Evolutionary conservation across 371 early-diverging fungal genomes (phyloP).

Genomic region (Mortierella sp.): DNA sequence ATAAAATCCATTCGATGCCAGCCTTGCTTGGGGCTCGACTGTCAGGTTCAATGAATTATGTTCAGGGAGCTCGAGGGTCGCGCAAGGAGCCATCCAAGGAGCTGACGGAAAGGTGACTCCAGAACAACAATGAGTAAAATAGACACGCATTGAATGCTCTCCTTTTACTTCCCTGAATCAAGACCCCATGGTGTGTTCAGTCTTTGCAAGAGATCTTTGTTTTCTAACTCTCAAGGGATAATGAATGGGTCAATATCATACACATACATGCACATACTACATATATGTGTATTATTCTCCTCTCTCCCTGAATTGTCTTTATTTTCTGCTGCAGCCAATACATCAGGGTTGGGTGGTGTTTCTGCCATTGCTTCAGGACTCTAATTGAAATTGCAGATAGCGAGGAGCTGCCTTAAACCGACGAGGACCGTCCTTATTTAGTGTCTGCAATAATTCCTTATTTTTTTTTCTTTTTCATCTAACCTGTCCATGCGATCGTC

Average conservation of each 20-base stretch:
- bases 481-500: not conserved
- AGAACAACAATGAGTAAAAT: not conserved
- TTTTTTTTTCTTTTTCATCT: not conserved
- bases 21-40: no score
- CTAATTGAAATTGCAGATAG: not conserved
- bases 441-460: not conserved
- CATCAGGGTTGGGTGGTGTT: not conserved
- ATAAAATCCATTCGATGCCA: no score
- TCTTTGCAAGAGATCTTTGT: not conserved
- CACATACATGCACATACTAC: no score
- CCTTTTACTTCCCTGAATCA: not conserved
- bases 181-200: not conserved
- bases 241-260: not conserved
- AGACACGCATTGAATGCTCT: not conserved
- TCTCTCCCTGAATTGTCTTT: constrained; percentile 1
- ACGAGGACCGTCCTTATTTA: not conserved
- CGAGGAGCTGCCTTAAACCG: not conserved
- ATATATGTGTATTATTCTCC: no score
- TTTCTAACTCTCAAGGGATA: not conserved
- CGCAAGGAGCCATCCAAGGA: no score
- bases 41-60: no score
- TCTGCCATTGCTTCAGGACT: not conserved
- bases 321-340: not conserved
- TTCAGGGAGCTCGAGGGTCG: no score
- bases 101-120: no score